Percentiles rank a stretch among this genome's conserved stretches.
phyloP scores from a whole-genome alignment of 1,284 basidiomycete species.

The Ganoderma boninense region DNA sequence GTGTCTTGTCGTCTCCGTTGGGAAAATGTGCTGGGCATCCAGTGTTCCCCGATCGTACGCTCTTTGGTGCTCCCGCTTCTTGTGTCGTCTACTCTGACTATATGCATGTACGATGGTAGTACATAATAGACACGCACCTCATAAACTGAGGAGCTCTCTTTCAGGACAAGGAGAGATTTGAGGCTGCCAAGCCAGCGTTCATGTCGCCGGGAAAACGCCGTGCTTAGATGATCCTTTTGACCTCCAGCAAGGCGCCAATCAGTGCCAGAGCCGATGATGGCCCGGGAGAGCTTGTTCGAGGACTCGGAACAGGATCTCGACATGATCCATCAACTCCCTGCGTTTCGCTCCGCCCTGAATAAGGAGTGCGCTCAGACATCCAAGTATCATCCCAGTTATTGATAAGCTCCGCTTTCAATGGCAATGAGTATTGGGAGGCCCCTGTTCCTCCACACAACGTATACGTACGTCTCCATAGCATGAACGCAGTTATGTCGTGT shows the following conservation, averaged over 20 bases:
- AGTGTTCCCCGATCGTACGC: background rate
- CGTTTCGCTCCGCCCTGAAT: background rate
- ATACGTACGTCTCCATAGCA: background rate
- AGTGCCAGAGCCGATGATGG: background rate
- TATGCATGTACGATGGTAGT: background rate
- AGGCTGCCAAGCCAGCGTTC: background rate
- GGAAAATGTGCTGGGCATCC: background rate
- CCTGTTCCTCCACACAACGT: background rate
- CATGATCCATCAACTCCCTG: background rate
- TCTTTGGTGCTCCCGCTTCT: background rate
- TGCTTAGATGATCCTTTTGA: no score
- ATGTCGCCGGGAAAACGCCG: background rate
- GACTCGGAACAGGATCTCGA: background rate
- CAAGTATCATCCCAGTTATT: background rate
- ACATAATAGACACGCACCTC: background rate
- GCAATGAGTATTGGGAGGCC: background rate
- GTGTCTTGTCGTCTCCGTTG: background rate
- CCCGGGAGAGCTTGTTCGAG: background rate
- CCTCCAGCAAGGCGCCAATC: background rate
- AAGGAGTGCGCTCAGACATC: no score
- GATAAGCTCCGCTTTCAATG: background rate
- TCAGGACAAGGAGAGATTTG: background rate
- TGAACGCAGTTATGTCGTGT: background rate
- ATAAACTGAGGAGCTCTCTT: background rate
- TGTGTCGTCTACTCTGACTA: background rate